Base-by-base conservation (phyloP, 495 filamentous ascomycete genomes). In the Penicillium flavigenum region DNA sequence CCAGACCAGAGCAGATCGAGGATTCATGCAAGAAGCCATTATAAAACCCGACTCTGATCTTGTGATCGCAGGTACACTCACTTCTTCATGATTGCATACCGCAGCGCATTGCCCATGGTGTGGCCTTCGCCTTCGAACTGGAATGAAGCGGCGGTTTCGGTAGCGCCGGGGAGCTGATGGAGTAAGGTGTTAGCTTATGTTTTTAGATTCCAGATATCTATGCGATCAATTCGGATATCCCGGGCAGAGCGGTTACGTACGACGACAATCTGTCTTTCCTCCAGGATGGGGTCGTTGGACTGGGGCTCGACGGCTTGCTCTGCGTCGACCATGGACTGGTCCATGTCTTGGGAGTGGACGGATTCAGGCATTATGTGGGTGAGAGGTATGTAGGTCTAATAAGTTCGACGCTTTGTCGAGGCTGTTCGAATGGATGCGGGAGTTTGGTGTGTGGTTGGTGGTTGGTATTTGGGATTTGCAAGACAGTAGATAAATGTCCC, bases 41-140 rank as follows among this genome's bases (percentile, higher is more conserved):
- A 14, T 14, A 4, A 26, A n/a, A 11, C 16, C 43, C 14, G 17
- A 20, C 17, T 39, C 8, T 16, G 27, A 12, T 6, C n/a, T 41
- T 7, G 22, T 14, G 22, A 7, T n/a, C n/a, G 19, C 16, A 39
- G 36, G 41, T 0, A 34, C 26, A 72, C 81, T 54, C 76, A 96
- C 94, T 98, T 98, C 76, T 96, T 97, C 92, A 96, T 97, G 63
- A 98, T 96, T 58, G 96, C 87, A 68, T 88, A 97, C 60, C 94
- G 81, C 58, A 98, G 78, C 5, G 93, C 90, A 73, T 98, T 98
- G 4, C 95, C 94, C 57, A 98, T 76, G 0, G 94, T 98, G 68
- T 98, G 94, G 20, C 94, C 93, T 72, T 98, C 94, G 26, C 88
- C 83, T 47, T 88, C 81, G 62, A 98, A 93, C 71, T 97, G 89